Evolutionary conservation across 2,329 filamentous ascomycete species (phyloP).

Genomic region (Ophiostoma sp.): DNA sequence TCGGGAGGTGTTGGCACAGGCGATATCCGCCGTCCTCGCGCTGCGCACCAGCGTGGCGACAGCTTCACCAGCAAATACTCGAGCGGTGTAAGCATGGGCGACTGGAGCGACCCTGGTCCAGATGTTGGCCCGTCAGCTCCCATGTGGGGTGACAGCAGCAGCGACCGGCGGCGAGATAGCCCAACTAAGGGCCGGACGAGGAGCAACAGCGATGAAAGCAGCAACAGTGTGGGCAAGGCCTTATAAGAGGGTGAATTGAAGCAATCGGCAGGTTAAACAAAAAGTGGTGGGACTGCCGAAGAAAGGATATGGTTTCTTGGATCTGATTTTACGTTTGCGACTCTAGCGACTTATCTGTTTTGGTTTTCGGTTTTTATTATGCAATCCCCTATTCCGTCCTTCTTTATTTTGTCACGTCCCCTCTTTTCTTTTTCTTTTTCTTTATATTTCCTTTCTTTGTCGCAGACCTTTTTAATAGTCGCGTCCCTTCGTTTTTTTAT

Average conservation of each 20-base stretch:
- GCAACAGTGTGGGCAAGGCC: slow-evolving; percentile 29
- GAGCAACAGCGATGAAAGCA: slow-evolving; percentile 28
- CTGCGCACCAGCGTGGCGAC: slow-evolving; percentile 40
- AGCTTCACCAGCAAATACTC: slow-evolving; percentile 52
- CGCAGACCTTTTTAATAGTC: background rate
- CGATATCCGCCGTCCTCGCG: slow-evolving; percentile 35
- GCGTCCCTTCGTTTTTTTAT: slow-evolving; percentile 18
- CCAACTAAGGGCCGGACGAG: slow-evolving; percentile 30
- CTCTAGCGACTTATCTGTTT: background rate
- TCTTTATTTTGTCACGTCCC: background rate
- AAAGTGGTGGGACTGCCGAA: background rate
- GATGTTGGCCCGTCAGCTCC: slow-evolving; percentile 49
- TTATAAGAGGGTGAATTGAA: slow-evolving; percentile 25
- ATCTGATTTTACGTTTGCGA: background rate
- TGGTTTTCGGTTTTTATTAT: background rate
- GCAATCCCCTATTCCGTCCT: background rate
- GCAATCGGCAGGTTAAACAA: too few relatives aligned
- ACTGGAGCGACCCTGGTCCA: slow-evolving; percentile 57
- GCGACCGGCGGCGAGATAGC: slow-evolving; percentile 26
- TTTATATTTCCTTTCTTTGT: slow-evolving; percentile 11
- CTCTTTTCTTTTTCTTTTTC: background rate
- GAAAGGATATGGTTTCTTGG: background rate
- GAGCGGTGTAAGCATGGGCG: slow-evolving; percentile 50
- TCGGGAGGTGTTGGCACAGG: slow-evolving; percentile 29
- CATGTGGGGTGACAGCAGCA: slow-evolving; percentile 35